Conservation (phyloP, 768 basidiomycete genomes). For the Panaeolus cyanescens region DNA sequence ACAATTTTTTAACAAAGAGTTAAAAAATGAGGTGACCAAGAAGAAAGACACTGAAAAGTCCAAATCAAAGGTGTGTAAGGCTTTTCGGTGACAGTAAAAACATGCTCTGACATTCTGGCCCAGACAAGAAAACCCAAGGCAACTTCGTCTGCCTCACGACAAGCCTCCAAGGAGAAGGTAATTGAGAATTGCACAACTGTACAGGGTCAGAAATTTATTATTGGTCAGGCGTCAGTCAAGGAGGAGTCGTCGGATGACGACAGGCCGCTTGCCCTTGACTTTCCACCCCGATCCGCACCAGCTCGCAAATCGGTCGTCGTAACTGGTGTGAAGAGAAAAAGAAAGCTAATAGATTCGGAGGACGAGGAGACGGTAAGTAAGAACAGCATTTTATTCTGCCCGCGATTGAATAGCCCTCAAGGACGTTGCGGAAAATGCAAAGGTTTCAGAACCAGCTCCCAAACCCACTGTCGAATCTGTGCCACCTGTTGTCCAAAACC, state of each 20-base stretch:
- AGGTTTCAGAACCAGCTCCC: not conserved
- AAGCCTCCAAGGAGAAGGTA: slow-evolving; percentile 2
- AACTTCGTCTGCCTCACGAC: not conserved
- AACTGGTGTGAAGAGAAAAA: slow-evolving; percentile 12
- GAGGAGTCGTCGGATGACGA: slow-evolving; percentile 14
- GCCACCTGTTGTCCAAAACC: not conserved
- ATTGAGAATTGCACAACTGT: not conserved
- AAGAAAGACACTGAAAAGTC: slow-evolving; percentile 13
- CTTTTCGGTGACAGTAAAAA: not conserved
- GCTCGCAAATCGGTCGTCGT: not conserved
- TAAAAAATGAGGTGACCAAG: slow-evolving; percentile 10
- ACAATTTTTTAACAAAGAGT: slow-evolving; percentile 35
- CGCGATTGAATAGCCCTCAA: not conserved
- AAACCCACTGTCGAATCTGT: not conserved
- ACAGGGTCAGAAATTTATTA: not conserved
- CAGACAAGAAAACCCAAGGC: not conserved
- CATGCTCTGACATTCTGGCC: not conserved
- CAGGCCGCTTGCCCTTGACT: not conserved
- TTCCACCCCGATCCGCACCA: not conserved
- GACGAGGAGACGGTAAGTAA: not conserved
- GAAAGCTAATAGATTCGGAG: slow-evolving; percentile 12
- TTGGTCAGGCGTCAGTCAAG: not conserved
- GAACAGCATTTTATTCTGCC: not conserved
- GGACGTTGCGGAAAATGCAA: not conserved
- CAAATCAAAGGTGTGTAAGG: slow-evolving; percentile 3